A percentile compares a stretch with the other conserved stretches of the same genome.
Conservation (phyloP, 2,329 filamentous ascomycete genomes). For the Diaporthe amygdali region DNA sequence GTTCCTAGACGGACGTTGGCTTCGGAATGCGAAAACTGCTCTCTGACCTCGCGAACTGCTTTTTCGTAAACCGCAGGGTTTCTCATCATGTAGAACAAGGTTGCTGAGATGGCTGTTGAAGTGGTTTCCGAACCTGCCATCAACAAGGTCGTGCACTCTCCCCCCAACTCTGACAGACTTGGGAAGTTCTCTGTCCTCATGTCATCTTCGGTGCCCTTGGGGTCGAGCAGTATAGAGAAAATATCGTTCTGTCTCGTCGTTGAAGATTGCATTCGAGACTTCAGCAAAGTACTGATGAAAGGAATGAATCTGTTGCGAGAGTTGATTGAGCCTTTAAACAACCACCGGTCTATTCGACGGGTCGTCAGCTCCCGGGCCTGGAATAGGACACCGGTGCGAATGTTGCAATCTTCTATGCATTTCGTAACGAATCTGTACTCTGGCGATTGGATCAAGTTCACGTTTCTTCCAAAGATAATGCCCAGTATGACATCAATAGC, state of each 20-base stretch:
- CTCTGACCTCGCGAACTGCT: neutral
- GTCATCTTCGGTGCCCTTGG: neutral
- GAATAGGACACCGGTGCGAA: neutral
- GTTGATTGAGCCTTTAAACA: neutral
- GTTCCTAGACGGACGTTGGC: neutral
- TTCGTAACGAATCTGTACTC: neutral
- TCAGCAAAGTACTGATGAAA: neutral
- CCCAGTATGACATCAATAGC: neutral
- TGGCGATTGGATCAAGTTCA: neutral
- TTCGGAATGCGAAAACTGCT: neutral
- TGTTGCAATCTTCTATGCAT: conserved; percentile 10
- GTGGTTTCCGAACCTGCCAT: conserved; percentile 7
- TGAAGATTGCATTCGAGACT: neutral
- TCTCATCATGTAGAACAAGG: neutral
- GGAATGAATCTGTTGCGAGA: conserved; percentile 6
- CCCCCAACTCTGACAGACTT: neutral
- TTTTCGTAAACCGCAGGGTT: neutral
- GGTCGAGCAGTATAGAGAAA: neutral
- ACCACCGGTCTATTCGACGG: neutral
- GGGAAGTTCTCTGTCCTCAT: neutral
- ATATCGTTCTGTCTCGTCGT: neutral
- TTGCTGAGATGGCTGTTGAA: neutral
- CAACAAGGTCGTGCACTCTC: neutral
- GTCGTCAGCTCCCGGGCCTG: conserved; percentile 2
- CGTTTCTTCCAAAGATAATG: neutral